Conservation (phyloP, 2,329 filamentous ascomycete genomes). For the Colletotrichum ledebouriae region DNA sequence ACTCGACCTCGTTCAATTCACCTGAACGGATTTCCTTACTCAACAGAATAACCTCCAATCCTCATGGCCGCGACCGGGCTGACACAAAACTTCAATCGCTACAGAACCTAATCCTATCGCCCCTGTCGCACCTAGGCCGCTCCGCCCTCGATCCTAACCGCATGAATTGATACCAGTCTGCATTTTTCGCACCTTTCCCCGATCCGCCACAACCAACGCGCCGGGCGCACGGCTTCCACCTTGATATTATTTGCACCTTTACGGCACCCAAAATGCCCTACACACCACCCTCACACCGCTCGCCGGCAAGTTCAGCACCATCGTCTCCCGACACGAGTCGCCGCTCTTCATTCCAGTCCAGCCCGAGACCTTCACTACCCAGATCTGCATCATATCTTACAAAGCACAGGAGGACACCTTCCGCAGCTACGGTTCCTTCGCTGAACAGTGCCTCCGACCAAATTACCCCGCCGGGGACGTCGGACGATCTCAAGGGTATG, state of each 20-base stretch:
- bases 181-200: constrained; percentile 17
- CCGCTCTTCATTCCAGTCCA: constrained; percentile 68
- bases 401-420: constrained; percentile 72
- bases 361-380: constrained; percentile 67
- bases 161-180: constrained; percentile 43
- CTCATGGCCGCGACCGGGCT: constrained; percentile 31
- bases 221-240: constrained; percentile 35
- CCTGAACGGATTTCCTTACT: constrained; percentile 13
- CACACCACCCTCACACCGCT: constrained; percentile 80
- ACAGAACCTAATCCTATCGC: constrained; percentile 37
- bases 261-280: constrained; percentile 77
- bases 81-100: constrained; percentile 28
- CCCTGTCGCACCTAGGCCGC: constrained; percentile 18
- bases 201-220: constrained; percentile 15
- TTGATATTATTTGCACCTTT: not conserved
- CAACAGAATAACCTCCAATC: constrained; percentile 6
- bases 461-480: constrained; percentile 63
- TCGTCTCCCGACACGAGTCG: constrained; percentile 70
- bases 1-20: constrained; percentile 19
- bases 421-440: constrained; percentile 50
- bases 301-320: constrained; percentile 70
- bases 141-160: constrained; percentile 22
- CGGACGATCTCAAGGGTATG: constrained; percentile 63
- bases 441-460: constrained; percentile 52
- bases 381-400: constrained; percentile 76